Base-by-base conservation (phyloP, 345 rosid genomes). In the Citrus cavaleriei region DNA sequence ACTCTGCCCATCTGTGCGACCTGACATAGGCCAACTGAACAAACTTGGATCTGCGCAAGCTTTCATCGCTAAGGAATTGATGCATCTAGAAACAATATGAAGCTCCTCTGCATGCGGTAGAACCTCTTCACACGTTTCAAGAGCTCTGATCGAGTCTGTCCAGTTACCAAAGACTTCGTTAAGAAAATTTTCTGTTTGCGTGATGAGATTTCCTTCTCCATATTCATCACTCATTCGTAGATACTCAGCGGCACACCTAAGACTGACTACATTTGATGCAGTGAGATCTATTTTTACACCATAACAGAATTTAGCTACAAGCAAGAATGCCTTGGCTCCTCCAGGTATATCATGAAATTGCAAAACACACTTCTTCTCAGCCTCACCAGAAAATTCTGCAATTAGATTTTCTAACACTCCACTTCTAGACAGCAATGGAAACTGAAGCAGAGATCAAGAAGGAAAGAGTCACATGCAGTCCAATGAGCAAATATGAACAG, bases 341-440 rank as follows among this genome's bases (percentile, higher is more conserved):
- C 97, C 98, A 8, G 99, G 98, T 24, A 92, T 76, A 78, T 91
- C 92, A 70, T 89, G 90, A 64, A 95, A 92, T 78, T 84, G 89
- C 70, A 95, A 75, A 38, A 77, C 66, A 77, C 90, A 80, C 58
- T 84, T 85, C 38, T 83, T 85, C 68, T 84, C 92, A 18, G 81
- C 81, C 58, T 82, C 82, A 14, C 40, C 70, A 2, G 92, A 80
- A 24, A 67, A 73, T 68, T 88, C 89, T 75, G 81, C 89, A 2
- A 90, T 89, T 16, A 86, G 86, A 68, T 81, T 76, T 82, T 87
- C 94, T 28, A 95, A 84, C 28, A 89, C 84, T 74, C 89, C 85
- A 83, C 99, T 95, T 88, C 93, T 88, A 21, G 98, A 93, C 63
- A 95, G 87, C 91, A 95, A 78, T 0, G 99, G 99, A 80, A 92